A percentile compares a stretch with the other conserved stretches of the same genome.
These are phyloP conservation scores for Neurospora sp. DNA, from an alignment of 495 filamentous ascomycete species.

Conservation along the genomic window DNA sequence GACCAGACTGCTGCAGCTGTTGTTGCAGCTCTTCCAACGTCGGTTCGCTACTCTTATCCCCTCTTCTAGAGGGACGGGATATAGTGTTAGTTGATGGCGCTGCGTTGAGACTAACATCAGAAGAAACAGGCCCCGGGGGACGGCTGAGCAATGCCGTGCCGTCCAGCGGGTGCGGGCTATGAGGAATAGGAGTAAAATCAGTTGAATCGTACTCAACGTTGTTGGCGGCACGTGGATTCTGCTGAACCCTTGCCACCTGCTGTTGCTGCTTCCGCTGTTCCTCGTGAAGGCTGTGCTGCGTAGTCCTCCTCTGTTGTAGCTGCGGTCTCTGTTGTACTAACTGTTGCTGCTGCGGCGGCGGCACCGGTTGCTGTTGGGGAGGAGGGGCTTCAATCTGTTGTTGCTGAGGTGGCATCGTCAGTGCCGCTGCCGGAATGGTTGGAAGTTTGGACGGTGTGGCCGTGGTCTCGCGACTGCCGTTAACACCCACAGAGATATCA, in stretches of 20 bases:
- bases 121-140: slow-evolving; percentile 53
- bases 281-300: not conserved
- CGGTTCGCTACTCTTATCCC: slow-evolving; percentile 82
- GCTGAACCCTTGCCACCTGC: slow-evolving; percentile 6
- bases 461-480: slow-evolving; percentile 39
- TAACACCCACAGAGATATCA: not conserved
- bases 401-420: not conserved
- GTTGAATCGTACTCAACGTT: slow-evolving; percentile 41
- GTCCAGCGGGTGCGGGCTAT: slow-evolving; percentile 90
- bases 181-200: slow-evolving; percentile 73
- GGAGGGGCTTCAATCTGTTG: not conserved
- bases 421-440: slow-evolving; percentile 4
- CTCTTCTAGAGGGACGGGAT: slow-evolving; percentile 68
- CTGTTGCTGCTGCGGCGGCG: slow-evolving; percentile 8
- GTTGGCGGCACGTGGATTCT: not conserved
- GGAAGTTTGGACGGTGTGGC: slow-evolving; percentile 43
- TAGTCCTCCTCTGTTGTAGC: not conserved
- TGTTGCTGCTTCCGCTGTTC: slow-evolving; percentile 3
- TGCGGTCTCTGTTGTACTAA: slow-evolving; percentile 6
- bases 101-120: slow-evolving; percentile 55
- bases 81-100: slow-evolving; percentile 47
- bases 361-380: not conserved
- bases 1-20: slow-evolving; percentile 37
- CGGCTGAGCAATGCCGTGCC: slow-evolving; percentile 99
- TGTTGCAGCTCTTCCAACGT: slow-evolving; percentile 64